These are phyloP conservation scores for Pisolithus orientalis DNA, from an alignment of 768 basidiomycete genomes.

Conservation along the genomic window DNA sequence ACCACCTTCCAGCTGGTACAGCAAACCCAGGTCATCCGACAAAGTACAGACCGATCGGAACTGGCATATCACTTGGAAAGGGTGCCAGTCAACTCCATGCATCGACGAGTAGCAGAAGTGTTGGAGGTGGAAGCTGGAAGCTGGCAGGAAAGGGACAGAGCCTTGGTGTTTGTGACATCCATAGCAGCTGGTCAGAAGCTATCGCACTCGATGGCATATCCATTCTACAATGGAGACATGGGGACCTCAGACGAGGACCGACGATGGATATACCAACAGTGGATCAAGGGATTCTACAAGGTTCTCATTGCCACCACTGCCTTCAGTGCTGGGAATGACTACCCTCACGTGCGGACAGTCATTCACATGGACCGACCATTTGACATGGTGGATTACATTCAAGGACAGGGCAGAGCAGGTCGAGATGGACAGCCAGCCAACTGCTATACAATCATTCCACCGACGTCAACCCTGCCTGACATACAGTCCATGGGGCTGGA, in stretches of 20 bases:
- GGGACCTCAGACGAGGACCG: neutral
- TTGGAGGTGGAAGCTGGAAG: neutral
- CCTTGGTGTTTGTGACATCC: conserved; percentile 7
- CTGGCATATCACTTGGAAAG: conserved; percentile 5
- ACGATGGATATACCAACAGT: conserved; percentile 1
- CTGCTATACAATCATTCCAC: neutral
- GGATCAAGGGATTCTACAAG: conserved; percentile 1
- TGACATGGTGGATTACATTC: conserved; percentile 13
- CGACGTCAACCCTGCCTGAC: neutral
- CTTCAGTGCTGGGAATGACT: conserved; percentile 21
- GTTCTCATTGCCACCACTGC: conserved; percentile 16
- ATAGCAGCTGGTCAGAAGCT: neutral
- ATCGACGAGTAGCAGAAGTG: no score
- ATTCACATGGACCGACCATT: conserved; percentile 13
- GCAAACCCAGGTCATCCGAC: neutral
- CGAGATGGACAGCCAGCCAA: conserved; percentile 5
- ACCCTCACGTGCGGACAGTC: conserved; percentile 10
- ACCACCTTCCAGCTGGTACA: conserved; percentile 2
- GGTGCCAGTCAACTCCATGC: neutral
- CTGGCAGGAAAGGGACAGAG: neutral
- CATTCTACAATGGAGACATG: conserved; percentile 10
- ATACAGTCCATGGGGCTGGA: neutral
- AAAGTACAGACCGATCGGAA: conserved; percentile 1
- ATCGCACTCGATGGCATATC: neutral
- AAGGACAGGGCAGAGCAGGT: conserved; percentile 15